Evolutionary conservation across 768 basidiomycete genomes (phyloP), one percentile per base, ranked within the genome.

Genomic region (Paxillus involutus): DNA sequence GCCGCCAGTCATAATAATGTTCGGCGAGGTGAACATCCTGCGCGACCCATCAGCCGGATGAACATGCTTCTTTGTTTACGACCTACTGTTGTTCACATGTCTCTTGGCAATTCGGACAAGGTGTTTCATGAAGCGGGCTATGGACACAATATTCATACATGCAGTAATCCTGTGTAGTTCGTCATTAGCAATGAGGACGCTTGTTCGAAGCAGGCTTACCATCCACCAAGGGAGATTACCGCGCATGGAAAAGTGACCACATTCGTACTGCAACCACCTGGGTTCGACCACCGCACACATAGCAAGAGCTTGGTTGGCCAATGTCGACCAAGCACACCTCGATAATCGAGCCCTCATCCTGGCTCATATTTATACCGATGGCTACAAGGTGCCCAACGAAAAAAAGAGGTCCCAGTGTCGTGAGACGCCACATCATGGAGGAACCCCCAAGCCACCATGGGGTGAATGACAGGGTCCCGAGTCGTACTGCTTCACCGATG

Each of bases 181-280:
- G 10, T 8, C 36, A 14, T 59, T 44, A 47, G 14, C 13, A 39
- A 16, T 11, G 26, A 32, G n/a, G 26, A 30, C 26, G 13, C 16
- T 16, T 11, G 6, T 30, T 17, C n/a, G 45, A 52, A 6, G 6
- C 12, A 26, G 10, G 49, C 62, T 50, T 41, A 58, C 59, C 12
- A 54, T 46, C 58, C 49, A 59, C 53, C 52, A 42, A 11, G 52
- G 44, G 35, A 55, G 53, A 30, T 44, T 16, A 7, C 32, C 43
- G 16, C 51, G 32, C 30, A 35, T 37, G 7, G 40, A 40, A 26
- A 52, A 52, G 42, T 51, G 53, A 32, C 47, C 49, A 24, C 46
- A 55, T 42, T 46, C 49, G 19, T 55, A 46, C 19, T 52, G 50
- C 42, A 51, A 47, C 50, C 57, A 55, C 40, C 30, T 51, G 45